Percentiles rank a stretch among this genome's conserved stretches.
These are phyloP conservation scores for Ceratorhiza oryzae-sativae DNA, from an alignment of 1,284 basidiomycete species.

Conservation along the genomic window DNA sequence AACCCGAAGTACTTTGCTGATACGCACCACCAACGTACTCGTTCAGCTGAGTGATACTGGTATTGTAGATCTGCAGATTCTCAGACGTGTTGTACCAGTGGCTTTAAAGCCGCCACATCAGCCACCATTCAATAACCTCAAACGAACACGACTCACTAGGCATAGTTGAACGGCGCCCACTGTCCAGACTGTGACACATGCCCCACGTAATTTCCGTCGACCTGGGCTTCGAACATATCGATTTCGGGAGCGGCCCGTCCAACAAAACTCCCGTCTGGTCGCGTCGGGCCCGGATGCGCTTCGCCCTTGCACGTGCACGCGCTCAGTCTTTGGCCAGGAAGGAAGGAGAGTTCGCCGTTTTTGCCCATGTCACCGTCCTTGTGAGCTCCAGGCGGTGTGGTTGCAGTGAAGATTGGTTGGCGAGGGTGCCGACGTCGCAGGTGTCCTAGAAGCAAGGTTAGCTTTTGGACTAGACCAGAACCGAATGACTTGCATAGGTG, in stretches of 20 bases:
- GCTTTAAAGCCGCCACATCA: constrained; percentile 31
- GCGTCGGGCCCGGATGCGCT: constrained; percentile 55
- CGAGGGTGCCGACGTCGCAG: constrained; percentile 57
- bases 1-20: constrained; percentile 70
- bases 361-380: constrained; percentile 47
- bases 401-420: constrained; percentile 49
- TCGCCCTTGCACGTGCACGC: constrained; percentile 62
- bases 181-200: constrained; percentile 66
- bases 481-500: constrained; percentile 45
- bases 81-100: constrained; percentile 38
- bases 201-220: constrained; percentile 49
- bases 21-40: constrained; percentile 61
- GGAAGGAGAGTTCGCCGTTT: constrained; percentile 48
- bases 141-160: constrained; percentile 48
- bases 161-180: constrained; percentile 64
- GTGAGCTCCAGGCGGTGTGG: constrained; percentile 37
- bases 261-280: constrained; percentile 40
- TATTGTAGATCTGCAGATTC: constrained; percentile 57
- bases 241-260: constrained; percentile 43
- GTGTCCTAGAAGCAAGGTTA: constrained; percentile 55
- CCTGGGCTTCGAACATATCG: constrained; percentile 45
- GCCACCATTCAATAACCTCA: constrained; percentile 50
- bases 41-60: constrained; percentile 57
- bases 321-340: constrained; percentile 55
- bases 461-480: not conserved